Percentiles rank a stretch among this genome's conserved stretches.
Conservation (phyloP, 108 stramenopile species). For the Poteriospumella lacustris region DNA sequence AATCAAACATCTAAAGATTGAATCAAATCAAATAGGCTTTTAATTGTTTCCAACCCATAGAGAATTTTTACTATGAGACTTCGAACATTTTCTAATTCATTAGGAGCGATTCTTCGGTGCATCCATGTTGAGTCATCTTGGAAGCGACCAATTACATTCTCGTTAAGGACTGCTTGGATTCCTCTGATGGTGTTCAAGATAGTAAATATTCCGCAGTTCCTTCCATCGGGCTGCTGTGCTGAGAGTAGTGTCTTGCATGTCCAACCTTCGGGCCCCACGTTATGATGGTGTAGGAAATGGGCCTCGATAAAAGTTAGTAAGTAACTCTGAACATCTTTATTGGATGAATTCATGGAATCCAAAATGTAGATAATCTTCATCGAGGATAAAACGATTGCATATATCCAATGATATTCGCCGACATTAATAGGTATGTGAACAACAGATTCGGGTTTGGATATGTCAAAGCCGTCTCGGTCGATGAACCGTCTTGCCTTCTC, state of each 20-base stretch:
- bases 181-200: constrained; percentile 7
- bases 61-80: constrained; percentile 9
- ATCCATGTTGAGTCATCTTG: constrained; percentile 7
- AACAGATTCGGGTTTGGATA: constrained; percentile 7
- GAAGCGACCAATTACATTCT: constrained; percentile 7
- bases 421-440: constrained; percentile 8
- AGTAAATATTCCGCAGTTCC: constrained; percentile 7
- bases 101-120: constrained; percentile 6
- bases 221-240: constrained; percentile 6
- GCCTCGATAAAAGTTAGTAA: constrained; percentile 8
- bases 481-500: constrained; percentile 6
- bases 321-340: constrained; percentile 8
- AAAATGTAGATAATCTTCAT: constrained; percentile 9
- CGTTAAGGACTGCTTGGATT: constrained; percentile 7
- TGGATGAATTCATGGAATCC: constrained; percentile 7
- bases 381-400: constrained; percentile 7
- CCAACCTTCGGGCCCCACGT: constrained; percentile 5
- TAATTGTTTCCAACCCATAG: constrained; percentile 8
- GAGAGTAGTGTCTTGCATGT: constrained; percentile 7
- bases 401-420: constrained; percentile 7
- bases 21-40: constrained; percentile 9
- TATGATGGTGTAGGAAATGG: constrained; percentile 7
- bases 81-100: constrained; percentile 9
- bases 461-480: constrained; percentile 6
- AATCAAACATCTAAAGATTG: constrained; percentile 9